Percentiles rank a stretch among this genome's conserved stretches.
Evolutionary conservation across 108 stramenopile genomes (phyloP).

Genomic region (Nannochloropsis gaditana): DNA sequence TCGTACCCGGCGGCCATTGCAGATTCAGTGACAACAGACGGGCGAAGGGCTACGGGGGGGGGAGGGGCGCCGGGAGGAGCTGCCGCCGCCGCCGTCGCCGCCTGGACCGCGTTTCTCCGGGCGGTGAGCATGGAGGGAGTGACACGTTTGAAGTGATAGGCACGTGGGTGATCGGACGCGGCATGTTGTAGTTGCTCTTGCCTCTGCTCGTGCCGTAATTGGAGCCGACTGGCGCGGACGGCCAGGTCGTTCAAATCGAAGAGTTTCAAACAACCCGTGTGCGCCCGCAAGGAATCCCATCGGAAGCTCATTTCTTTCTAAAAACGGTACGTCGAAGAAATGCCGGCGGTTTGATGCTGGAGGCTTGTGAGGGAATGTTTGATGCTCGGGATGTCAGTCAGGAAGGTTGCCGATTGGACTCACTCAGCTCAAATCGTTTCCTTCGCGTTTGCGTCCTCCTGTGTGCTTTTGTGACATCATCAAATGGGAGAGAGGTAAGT

Average conservation of each 20-base stretch:
- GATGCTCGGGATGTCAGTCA: no score
- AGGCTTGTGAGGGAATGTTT: no score
- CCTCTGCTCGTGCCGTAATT: neutral
- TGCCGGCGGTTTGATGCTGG: no score
- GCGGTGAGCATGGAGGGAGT: neutral
- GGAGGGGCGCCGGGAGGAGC: neutral
- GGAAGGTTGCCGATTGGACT: no score
- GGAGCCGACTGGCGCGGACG: neutral
- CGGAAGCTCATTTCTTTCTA: neutral
- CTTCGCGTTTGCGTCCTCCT: no score
- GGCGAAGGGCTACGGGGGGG: neutral
- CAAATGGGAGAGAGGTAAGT: no score
- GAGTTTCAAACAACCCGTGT: slow-evolving; percentile 7
- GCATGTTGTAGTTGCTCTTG: neutral
- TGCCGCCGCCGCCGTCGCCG: neutral
- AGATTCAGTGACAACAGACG: neutral
- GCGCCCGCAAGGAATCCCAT: neutral
- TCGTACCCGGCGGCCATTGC: neutral
- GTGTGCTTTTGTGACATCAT: no score
- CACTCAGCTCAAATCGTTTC: no score
- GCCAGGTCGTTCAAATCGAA: slow-evolving; percentile 1
- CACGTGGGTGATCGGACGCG: neutral
- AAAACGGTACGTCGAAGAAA: no score
- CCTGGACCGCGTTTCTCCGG: neutral
- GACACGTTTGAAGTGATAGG: neutral